Conservation (phyloP, 768 basidiomycete genomes). For the Lactarius vividus region DNA sequence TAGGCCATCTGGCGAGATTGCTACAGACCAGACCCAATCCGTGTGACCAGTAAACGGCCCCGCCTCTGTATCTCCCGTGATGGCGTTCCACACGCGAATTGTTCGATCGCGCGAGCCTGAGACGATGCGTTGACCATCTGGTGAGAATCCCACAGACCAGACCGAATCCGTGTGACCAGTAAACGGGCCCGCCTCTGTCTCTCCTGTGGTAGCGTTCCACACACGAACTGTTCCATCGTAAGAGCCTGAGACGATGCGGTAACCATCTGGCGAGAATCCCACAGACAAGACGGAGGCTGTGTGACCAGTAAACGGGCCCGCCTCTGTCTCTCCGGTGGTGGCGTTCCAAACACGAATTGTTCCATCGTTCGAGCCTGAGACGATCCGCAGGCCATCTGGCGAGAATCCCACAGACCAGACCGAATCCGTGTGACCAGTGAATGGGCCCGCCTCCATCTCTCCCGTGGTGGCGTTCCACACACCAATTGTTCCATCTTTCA, state of each 20-base stretch:
- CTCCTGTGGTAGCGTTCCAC: neutral
- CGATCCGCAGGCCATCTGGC: neutral
- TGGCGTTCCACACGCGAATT: too few species aligned
- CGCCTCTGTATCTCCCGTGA: too few species aligned
- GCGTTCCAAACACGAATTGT: conserved; percentile 10
- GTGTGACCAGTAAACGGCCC: too few species aligned
- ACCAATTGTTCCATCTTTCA: too few species aligned
- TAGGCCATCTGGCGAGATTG: too few species aligned
- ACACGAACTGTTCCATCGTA: neutral
- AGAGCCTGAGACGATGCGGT: neutral
- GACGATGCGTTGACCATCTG: conserved; percentile 3
- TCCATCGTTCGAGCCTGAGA: conserved; percentile 2
- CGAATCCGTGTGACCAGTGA: neutral
- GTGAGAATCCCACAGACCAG: conserved; percentile 16
- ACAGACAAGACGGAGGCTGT: too few species aligned
- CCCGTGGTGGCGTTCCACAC: conserved; percentile 7
- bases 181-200: neutral
- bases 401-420: conserved; percentile 10
- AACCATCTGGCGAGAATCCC: neutral
- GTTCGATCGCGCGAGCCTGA: neutral
- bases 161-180: conserved; percentile 18
- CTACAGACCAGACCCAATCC: too few species aligned
- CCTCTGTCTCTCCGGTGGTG: neutral
- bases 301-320: too few species aligned
- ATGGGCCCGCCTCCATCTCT: neutral